Percentiles rank a stretch among this genome's conserved stretches.
Evolutionary conservation across 805 yeast species (phyloP).

Genomic region (Lipomyces lipofer): DNA sequence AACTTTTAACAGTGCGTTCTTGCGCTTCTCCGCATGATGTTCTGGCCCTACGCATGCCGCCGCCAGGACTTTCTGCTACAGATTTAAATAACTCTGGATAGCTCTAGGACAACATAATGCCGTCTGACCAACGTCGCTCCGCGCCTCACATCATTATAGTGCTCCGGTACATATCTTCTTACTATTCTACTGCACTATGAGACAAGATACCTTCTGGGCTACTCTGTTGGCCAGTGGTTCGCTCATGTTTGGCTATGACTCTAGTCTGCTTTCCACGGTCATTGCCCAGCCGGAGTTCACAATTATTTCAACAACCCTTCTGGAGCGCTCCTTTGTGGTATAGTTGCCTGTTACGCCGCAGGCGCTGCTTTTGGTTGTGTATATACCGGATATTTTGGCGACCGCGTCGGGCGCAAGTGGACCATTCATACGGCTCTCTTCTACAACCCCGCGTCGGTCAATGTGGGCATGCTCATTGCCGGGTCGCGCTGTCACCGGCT

Average conservation of each 20-base stretch:
- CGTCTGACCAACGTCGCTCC: too few species aligned
- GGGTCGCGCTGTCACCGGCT: background rate
- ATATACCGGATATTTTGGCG: background rate
- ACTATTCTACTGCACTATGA: background rate
- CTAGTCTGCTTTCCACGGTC: slow-evolving; percentile 74
- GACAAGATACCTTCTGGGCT: slow-evolving; percentile 32
- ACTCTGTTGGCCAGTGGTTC: background rate
- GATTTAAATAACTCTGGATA: too few species aligned
- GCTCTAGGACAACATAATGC: too few species aligned
- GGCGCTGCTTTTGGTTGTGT: slow-evolving; percentile 3
- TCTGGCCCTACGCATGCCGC: too few species aligned
- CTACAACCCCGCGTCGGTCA: background rate
- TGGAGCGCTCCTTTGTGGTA: slow-evolving; percentile 48
- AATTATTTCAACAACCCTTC: slow-evolving; percentile 45
- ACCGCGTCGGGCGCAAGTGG: background rate
- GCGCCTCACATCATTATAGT: too few species aligned
- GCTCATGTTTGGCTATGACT: slow-evolving; percentile 60
- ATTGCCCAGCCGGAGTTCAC: slow-evolving; percentile 49
- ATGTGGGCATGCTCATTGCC: background rate
- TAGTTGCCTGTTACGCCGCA: slow-evolving; percentile 41
- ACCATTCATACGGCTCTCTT: background rate
- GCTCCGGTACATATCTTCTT: too few species aligned
- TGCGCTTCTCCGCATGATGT: too few species aligned
- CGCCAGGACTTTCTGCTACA: too few species aligned
- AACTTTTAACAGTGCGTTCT: too few species aligned